Evolutionary conservation across 768 basidiomycete genomes (phyloP).

Genomic region (Naematelia aurantialba): DNA sequence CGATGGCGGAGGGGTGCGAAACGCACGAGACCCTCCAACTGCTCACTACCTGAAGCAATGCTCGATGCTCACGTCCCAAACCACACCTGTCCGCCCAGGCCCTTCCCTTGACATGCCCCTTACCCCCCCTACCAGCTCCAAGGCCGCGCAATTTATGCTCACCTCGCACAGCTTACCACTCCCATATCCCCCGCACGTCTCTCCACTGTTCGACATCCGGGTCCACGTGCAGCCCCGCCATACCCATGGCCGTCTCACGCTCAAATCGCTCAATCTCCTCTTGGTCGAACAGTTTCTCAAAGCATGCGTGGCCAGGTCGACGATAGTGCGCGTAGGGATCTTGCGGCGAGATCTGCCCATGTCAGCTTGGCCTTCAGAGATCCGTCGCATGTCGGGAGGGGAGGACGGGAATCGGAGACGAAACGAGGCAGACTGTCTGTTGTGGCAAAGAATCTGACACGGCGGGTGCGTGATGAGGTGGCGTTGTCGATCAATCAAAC

Average conservation of each 20-base stretch:
- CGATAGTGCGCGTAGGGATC: constrained; percentile 48
- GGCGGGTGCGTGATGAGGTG: no score
- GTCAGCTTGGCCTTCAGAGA: neutral
- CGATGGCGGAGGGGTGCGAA: no score
- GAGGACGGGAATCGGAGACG: neutral
- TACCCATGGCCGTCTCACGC: constrained; percentile 30
- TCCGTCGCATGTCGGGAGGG: no score
- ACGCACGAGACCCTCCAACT: no score
- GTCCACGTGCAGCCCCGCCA: constrained; percentile 6
- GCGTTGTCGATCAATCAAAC: no score
- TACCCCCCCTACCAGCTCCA: neutral
- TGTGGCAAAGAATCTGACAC: neutral
- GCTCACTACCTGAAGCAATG: no score
- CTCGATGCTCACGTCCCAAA: no score
- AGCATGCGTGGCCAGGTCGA: constrained; percentile 36
- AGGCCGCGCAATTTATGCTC: neutral
- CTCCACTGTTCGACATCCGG: neutral
- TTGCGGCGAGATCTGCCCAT: constrained; percentile 34
- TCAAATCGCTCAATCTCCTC: constrained; percentile 46
- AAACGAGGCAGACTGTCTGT: no score
- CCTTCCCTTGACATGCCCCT: no score
- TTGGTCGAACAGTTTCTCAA: constrained; percentile 45
- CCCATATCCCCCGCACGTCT: constrained; percentile 4
- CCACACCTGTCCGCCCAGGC: no score
- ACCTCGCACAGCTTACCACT: neutral